Base-by-base conservation (phyloP, 345 rosid species). In the Boechera divaricarpa region DNA sequence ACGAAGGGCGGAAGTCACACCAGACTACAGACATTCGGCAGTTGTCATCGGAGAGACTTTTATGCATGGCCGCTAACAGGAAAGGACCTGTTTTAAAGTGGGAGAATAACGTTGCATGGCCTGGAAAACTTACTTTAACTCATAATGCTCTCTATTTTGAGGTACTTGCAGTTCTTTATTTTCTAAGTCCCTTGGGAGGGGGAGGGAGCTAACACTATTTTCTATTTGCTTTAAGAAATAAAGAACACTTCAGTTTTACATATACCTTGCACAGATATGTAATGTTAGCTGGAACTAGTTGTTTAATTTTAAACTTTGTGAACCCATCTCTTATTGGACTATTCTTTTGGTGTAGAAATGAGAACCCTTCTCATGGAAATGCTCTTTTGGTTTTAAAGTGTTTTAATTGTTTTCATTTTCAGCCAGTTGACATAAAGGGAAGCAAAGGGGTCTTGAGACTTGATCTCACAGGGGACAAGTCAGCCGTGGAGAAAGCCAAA, bases 61-160 rank as follows among this genome's bases (percentile, higher is more conserved):
- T 92, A 78, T 94, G 97, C 82, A 75, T 88, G 71, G 98, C 86
- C 63, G 80, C 97, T 67, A 85, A 90, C 87, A 84, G 86, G 84
- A 94, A 94, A 79, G 87, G 83, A 54, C 98, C 98, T 55, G 98
- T 92, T 77, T 87, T 94, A 55, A 92, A 88, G 74, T 94, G 98
- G 98, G 95, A 89, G 73, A 90, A 89, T 74, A 88, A 89, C 77
- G 88, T 89, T 76, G 97, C 94, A 63, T 94, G 97, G 98, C 98
- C 98, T 0, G 98, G 98, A 71, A 92, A 85, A 80, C 88, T 94
- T 69, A 85, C 82, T 65, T 81, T 94, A 81, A 94, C 98, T 4
- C 92, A 94, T 63, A 88, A 80, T 79, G 95, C 98, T 13, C 88
- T 94, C 76, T 92, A 92, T 79, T 94, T 92, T 69, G 91, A 94